phyloP scores from a whole-genome alignment of 768 basidiomycete genomes.

The Lactifluus echinatus region DNA sequence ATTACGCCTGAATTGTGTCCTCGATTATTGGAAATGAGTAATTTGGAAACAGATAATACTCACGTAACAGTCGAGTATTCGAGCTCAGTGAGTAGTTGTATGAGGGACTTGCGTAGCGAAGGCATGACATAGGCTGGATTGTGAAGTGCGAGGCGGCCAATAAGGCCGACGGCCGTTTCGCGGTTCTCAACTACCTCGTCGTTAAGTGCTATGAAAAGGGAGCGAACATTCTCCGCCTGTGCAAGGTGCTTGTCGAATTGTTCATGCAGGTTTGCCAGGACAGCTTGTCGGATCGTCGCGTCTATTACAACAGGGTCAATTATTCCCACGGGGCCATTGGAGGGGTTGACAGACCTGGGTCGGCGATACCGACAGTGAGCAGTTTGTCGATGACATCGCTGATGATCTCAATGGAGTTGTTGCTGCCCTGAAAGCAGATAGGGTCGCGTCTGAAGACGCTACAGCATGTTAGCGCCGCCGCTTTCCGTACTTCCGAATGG shows the following conservation, averaged over 20 bases:
- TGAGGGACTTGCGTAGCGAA: conserved; percentile 86
- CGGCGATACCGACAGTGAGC: conserved; percentile 89
- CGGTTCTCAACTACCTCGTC: conserved; percentile 95
- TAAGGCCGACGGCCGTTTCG: conserved; percentile 80
- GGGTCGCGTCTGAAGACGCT: conserved; percentile 89
- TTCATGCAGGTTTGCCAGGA: conserved; percentile 79
- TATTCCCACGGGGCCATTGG: neutral
- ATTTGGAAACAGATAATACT: conserved; percentile 30
- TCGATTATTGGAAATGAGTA: conserved; percentile 8
- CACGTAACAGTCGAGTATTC: conserved; percentile 88
- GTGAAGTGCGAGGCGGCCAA: conserved; percentile 87
- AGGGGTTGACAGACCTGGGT: conserved; percentile 59
- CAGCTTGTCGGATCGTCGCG: conserved; percentile 71
- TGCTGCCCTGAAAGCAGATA: conserved; percentile 92
- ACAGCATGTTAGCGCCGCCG: conserved; percentile 89
- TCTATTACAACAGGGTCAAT: neutral
- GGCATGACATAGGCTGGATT: conserved; percentile 99
- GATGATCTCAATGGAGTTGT: conserved; percentile 92
- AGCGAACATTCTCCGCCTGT: conserved; percentile 97
- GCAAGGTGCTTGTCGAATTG: conserved; percentile 95
- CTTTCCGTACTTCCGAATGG: conserved; percentile 74
- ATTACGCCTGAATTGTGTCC: conserved; percentile 47
- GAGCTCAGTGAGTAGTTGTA: conserved; percentile 91
- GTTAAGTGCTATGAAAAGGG: conserved; percentile 93
- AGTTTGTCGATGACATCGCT: conserved; percentile 97